These are phyloP conservation scores for Rubroboletus pulcherrimus DNA, from an alignment of 768 basidiomycete genomes.

Conservation along the genomic window DNA sequence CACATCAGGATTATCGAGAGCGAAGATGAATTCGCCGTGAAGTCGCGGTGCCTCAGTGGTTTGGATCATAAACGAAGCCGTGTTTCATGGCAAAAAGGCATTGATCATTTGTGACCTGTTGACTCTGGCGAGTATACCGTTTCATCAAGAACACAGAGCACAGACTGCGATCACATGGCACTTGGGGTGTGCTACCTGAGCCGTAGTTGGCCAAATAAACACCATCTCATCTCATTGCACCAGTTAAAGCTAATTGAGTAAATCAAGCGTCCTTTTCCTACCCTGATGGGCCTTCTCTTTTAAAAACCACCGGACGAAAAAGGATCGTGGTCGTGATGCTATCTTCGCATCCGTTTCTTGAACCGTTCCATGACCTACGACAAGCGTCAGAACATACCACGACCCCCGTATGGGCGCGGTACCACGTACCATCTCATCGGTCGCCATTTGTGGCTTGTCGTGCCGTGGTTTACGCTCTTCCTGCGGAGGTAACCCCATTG, in stretches of 20 bases:
- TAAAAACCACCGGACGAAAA: slow-evolving; percentile 18
- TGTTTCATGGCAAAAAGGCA: neutral
- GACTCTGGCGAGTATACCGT: neutral
- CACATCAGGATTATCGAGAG: too few relatives aligned
- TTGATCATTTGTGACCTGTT: neutral
- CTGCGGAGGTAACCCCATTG: slow-evolving; percentile 66
- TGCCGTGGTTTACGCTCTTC: slow-evolving; percentile 38
- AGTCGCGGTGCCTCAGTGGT: too few relatives aligned
- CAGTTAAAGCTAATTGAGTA: neutral
- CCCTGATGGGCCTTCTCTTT: neutral
- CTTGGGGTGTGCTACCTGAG: neutral
- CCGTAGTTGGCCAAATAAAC: too few relatives aligned
- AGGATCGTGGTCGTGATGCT: slow-evolving; percentile 8
- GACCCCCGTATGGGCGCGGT: neutral
- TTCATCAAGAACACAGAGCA: neutral
- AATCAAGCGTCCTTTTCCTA: neutral
- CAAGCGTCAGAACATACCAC: neutral
- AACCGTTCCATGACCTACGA: slow-evolving; percentile 92
- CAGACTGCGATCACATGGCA: neutral
- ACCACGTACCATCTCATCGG: slow-evolving; percentile 76
- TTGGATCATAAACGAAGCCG: too few relatives aligned
- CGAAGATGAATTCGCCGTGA: too few relatives aligned
- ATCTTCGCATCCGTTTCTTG: slow-evolving; percentile 92
- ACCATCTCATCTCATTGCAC: too few relatives aligned
- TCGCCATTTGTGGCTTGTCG: slow-evolving; percentile 75